A percentile compares a stretch with the other conserved stretches of the same genome.
These are phyloP conservation scores for Daldinia childiae DNA, from an alignment of 495 filamentous ascomycete species.

Conservation along the genomic window DNA sequence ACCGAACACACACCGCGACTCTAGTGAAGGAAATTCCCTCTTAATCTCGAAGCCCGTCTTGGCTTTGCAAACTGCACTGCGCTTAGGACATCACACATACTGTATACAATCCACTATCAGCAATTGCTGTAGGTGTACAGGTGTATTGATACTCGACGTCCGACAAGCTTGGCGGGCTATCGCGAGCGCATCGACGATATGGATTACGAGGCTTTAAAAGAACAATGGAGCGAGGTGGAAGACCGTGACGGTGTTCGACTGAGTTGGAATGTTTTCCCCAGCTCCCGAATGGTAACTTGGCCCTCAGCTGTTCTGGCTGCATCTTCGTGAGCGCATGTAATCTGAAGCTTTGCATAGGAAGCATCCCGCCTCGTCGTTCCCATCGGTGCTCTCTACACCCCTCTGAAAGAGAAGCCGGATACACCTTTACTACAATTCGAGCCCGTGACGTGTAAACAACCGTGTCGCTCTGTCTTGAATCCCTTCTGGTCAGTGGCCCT, in stretches of 20 bases:
- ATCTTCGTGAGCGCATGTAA: slow-evolving; percentile 23
- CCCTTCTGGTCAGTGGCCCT: slow-evolving; percentile 80
- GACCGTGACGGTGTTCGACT: slow-evolving; percentile 96
- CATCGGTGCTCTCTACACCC: slow-evolving; percentile 96
- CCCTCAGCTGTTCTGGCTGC: slow-evolving; percentile 42
- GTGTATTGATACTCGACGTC: slow-evolving; percentile 14
- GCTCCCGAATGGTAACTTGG: slow-evolving; percentile 87
- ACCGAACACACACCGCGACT: not conserved
- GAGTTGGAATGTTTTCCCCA: slow-evolving; percentile 99
- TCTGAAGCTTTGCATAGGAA: slow-evolving; percentile 67
- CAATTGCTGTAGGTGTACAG: slow-evolving; percentile 15
- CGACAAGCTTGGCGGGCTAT: slow-evolving; percentile 20
- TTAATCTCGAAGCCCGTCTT: not conserved
- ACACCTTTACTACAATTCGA: slow-evolving; percentile 93
- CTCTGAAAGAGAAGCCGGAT: slow-evolving; percentile 93
- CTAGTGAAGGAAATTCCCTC: not conserved
- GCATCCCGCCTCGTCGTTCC: slow-evolving; percentile 96
- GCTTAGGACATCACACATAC: not conserved
- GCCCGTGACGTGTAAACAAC: slow-evolving; percentile 95
- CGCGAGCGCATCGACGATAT: slow-evolving; percentile 45
- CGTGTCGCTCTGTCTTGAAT: slow-evolving; percentile 95
- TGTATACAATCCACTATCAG: slow-evolving; percentile 1
- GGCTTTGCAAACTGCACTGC: not conserved
- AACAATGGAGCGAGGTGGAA: slow-evolving; percentile 97
- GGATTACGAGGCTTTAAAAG: slow-evolving; percentile 78